Evolutionary conservation across 75 land plant species (phyloP), one percentile per base, ranked within the genome.

Genomic region (Pseudotsuga menziesii): DNA sequence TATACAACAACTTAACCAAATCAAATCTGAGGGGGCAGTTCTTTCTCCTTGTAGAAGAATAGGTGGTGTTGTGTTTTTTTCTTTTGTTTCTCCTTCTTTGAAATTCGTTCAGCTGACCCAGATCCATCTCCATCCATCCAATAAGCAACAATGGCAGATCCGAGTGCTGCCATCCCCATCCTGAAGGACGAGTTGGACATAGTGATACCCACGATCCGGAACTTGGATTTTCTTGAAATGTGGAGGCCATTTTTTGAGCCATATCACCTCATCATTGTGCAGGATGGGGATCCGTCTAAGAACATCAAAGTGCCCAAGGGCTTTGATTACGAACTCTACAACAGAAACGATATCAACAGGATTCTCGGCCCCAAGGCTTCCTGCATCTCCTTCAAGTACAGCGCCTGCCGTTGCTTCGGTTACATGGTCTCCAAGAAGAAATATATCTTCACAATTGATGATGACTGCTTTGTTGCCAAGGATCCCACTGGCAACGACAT

Each of bases 231-330:
- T 70, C 36, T 92, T 82, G 85, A 91, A 39, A 79, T 82, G 58
- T 95, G 95, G 94, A 77, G 79, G 52, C 73, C 86, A 2, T 39
- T 88, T 20, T 82, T 92, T 70, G 76, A 85, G 55, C 78, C 81
- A 2, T 95, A 83, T 72, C 95, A 95, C 75, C 63, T 95, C 25
- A 91, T 95, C 75, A 78, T 95, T 48, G 86, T 95, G 56, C 82
- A 87, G 73, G 95, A 89, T 39, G 84, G 85, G 52, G 87, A 86
- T 44, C 67, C 86, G 20, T 72, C 76, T 11, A 80, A 60, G 52
- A 82, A 79, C 22, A 83, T 91, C 20, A 29, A 83, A 29, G 83
- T 90, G 12, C 89, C 98, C 14, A 60, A 76, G 25, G 94, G 89
- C 20, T 92, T 92, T 79, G 69, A 88, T 71, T 75, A 83, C 29